phyloP scores from a whole-genome alignment of 352 stramenopile genomes.

The Phytophthora fragariae region DNA sequence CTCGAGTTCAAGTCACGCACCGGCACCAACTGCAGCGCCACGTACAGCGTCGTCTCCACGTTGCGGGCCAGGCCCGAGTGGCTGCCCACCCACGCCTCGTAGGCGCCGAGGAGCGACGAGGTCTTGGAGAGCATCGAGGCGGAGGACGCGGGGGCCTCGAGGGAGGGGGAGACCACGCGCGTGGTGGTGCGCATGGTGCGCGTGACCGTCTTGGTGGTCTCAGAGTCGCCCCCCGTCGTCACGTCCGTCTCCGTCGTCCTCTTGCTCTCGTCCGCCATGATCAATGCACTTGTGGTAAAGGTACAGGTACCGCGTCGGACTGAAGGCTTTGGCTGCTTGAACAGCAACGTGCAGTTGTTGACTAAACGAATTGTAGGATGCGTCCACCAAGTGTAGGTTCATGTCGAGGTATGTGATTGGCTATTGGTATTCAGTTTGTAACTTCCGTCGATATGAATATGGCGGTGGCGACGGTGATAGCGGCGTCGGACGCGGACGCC shows the following conservation, averaged over 20 bases:
- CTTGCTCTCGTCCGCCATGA: conserved; percentile 33
- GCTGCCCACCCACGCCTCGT: conserved; percentile 74
- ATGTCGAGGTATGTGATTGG: not conserved
- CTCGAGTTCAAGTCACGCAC: conserved; percentile 32
- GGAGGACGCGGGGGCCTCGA: not conserved
- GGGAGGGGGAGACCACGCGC: not conserved
- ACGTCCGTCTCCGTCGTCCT: conserved; percentile 28
- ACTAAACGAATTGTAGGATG: conserved; percentile 24
- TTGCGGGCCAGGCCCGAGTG: conserved; percentile 74
- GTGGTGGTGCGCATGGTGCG: conserved; percentile 18
- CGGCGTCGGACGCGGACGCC: conserved; percentile 15
- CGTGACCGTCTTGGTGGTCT: conserved; percentile 18
- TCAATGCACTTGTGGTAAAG: conserved; percentile 1
- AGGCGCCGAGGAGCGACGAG: conserved; percentile 48
- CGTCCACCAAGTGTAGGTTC: not conserved
- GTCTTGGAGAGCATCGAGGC: conserved; percentile 2
- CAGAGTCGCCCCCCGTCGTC: conserved; percentile 16
- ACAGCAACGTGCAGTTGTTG: conserved; percentile 13
- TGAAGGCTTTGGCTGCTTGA: not conserved
- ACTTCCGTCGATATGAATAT: not conserved
- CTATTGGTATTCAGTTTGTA: not conserved
- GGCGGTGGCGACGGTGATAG: conserved; percentile 23
- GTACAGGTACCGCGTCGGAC: not conserved
- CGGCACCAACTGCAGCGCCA: conserved; percentile 81
- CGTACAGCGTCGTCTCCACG: conserved; percentile 81